phyloP scores from a whole-genome alignment of 2,329 filamentous ascomycete species.

The Calonectria fujianensis region DNA sequence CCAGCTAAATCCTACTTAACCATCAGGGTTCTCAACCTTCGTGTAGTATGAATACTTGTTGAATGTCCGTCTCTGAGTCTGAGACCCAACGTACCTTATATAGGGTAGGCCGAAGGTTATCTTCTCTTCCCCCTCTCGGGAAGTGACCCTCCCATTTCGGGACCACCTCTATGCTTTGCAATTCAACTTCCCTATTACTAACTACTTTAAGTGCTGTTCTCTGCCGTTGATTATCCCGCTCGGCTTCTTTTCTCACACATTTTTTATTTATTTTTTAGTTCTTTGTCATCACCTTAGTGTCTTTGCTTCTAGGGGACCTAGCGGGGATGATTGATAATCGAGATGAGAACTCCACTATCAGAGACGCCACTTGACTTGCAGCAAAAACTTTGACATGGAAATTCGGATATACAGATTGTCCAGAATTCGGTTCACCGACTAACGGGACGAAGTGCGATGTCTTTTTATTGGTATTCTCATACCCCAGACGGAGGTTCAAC shows the following conservation, averaged over 20 bases:
- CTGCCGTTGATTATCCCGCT: constrained; percentile 38
- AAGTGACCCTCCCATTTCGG: not conserved
- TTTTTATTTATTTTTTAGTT: constrained; percentile 21
- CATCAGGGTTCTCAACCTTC: constrained; percentile 65
- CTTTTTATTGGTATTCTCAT: not conserved
- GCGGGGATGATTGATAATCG: constrained; percentile 48
- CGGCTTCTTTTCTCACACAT: constrained; percentile 22
- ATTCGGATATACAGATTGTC: constrained; percentile 25
- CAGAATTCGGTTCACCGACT: not conserved
- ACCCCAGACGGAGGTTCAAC: not conserved
- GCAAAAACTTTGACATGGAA: constrained; percentile 23
- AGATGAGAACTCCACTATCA: constrained; percentile 35
- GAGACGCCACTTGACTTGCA: constrained; percentile 2
- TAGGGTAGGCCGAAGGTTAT: constrained; percentile 71
- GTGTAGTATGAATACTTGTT: constrained; percentile 81
- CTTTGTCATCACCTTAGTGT: not conserved
- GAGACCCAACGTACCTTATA: constrained; percentile 82
- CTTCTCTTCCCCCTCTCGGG: not conserved
- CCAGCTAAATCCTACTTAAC: constrained; percentile 76
- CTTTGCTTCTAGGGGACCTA: not conserved
- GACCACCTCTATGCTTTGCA: constrained; percentile 43
- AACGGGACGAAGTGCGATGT: constrained; percentile 14
- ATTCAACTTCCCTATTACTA: not conserved
- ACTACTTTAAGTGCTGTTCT: not conserved
- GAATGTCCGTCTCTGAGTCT: constrained; percentile 73